Evolutionary conservation across 1,139 yeast genomes (phyloP).

Genomic region (Geotrichum australiense): DNA sequence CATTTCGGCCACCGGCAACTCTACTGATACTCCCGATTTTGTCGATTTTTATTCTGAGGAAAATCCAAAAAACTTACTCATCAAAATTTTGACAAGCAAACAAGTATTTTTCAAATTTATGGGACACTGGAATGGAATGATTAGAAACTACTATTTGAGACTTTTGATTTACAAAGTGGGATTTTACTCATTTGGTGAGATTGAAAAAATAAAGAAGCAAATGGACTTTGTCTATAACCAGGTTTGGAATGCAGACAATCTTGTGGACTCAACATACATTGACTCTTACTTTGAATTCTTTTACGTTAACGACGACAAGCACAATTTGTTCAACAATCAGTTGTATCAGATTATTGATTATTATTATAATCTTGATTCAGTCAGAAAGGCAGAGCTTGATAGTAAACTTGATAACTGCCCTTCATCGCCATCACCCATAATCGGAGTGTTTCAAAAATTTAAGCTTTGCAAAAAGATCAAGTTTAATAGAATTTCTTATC

Average conservation of each 20-base stretch:
- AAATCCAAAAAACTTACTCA: conserved; percentile 36
- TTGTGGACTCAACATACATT: not conserved
- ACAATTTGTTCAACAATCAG: too few relatives aligned
- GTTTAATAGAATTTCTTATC: not conserved
- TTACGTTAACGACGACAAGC: not conserved
- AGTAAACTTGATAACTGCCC: too few relatives aligned
- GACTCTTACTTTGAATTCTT: not conserved
- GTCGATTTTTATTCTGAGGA: conserved; percentile 20
- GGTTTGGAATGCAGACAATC: not conserved
- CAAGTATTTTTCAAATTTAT: conserved; percentile 50
- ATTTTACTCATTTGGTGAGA: conserved; percentile 2
- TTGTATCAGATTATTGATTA: conserved; percentile 1
- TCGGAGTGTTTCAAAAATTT: not conserved
- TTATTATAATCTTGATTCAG: conserved; percentile 1
- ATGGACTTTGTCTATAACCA: conserved; percentile 1
- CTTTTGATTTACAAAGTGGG: conserved; percentile 55
- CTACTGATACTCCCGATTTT: conserved; percentile 9
- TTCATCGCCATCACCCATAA: too few relatives aligned
- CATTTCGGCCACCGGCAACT: conserved; percentile 43
- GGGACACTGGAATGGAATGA: conserved; percentile 74
- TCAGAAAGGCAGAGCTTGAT: too few relatives aligned
- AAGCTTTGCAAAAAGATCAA: not conserved
- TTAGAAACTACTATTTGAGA: conserved; percentile 61
- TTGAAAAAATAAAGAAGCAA: conserved; percentile 2
- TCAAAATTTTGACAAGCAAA: conserved; percentile 48